A percentile compares a stretch with the other conserved stretches of the same genome.
These are phyloP conservation scores for Lepiota venenata DNA, from an alignment of 768 basidiomycete species.

Conservation along the genomic window DNA sequence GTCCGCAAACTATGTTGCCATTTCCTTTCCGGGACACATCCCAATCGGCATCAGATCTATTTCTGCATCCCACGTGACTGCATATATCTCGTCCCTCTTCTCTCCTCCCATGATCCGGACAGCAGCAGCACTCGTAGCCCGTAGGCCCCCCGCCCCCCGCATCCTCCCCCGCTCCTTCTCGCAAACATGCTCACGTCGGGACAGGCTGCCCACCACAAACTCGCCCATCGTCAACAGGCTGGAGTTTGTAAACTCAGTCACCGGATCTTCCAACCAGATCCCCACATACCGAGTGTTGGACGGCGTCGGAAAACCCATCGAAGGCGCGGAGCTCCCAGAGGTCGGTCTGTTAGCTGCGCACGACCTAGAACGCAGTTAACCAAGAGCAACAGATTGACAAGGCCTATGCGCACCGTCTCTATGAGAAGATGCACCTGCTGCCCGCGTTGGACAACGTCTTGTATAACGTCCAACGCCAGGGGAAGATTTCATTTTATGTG, in stretches of 20 bases:
- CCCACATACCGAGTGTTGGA: conserved; percentile 88
- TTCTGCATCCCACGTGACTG: conserved; percentile 22
- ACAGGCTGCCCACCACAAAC: conserved; percentile 35
- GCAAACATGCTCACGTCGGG: conserved; percentile 12
- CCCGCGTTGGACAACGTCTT: conserved; percentile 86
- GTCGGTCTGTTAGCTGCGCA: conserved; percentile 35
- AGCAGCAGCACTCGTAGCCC: conserved; percentile 18
- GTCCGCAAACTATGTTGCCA: conserved; percentile 6
- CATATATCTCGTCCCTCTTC: conserved; percentile 17
- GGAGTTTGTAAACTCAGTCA: conserved; percentile 79
- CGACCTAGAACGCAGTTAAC: background rate
- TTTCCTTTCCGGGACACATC: background rate
- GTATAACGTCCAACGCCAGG: conserved; percentile 91
- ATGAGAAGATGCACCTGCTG: conserved; percentile 75
- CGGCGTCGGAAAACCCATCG: conserved; percentile 67
- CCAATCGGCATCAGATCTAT: conserved; percentile 12
- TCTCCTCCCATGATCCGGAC: conserved; percentile 32
- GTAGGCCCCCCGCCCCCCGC: background rate
- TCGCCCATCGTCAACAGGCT: conserved; percentile 70
- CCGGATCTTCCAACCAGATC: conserved; percentile 56
- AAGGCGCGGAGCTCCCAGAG: conserved; percentile 74
- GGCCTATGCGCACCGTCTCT: conserved; percentile 65
- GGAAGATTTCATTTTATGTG: conserved; percentile 90
- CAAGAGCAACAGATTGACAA: conserved; percentile 53
- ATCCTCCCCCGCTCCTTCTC: conserved; percentile 8